Percentiles rank a stretch among this genome's conserved stretches.
Evolutionary conservation across 495 filamentous ascomycete species (phyloP).

Genomic region (Hyphodiscus hymeniophilus): DNA sequence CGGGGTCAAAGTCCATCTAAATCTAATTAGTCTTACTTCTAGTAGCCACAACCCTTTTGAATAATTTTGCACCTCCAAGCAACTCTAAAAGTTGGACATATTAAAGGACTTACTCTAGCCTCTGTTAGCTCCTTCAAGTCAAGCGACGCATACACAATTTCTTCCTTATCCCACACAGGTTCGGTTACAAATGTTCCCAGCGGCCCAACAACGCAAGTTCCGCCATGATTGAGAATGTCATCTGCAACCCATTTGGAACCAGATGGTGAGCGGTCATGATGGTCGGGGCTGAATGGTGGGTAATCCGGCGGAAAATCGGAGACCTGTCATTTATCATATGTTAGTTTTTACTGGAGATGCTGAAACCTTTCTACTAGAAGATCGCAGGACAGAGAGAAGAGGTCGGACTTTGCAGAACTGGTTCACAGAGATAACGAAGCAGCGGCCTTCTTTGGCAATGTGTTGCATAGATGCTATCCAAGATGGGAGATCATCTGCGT

Average conservation of each 20-base stretch:
- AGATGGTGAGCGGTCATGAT: constrained; percentile 22
- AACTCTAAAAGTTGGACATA: constrained; percentile 1
- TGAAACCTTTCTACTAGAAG: background rate
- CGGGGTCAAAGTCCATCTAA: too few relatives aligned
- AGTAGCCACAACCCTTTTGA: too few relatives aligned
- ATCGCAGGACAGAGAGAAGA: background rate
- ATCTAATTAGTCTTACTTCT: too few relatives aligned
- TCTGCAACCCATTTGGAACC: constrained; percentile 29
- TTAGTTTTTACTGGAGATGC: too few relatives aligned
- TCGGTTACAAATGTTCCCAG: constrained; percentile 30
- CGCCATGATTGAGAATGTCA: constrained; percentile 31
- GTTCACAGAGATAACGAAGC: constrained; percentile 35
- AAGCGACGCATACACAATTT: constrained; percentile 31
- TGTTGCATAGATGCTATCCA: constrained; percentile 37
- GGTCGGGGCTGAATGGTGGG: constrained; percentile 32
- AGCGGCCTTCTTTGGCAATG: constrained; percentile 36
- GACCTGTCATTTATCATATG: constrained; percentile 10
- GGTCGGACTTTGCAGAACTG: constrained; percentile 22
- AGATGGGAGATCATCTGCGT: constrained; percentile 32
- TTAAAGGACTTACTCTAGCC: constrained; percentile 26
- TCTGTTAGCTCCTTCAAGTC: constrained; percentile 27
- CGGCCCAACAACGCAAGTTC: constrained; percentile 32
- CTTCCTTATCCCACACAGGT: constrained; percentile 33
- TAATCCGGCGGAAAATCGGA: constrained; percentile 35
- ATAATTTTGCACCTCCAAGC: constrained; percentile 34